Base-by-base conservation (phyloP, 2,329 filamentous ascomycete genomes). In the Arthrobotrys sphaeroides region DNA sequence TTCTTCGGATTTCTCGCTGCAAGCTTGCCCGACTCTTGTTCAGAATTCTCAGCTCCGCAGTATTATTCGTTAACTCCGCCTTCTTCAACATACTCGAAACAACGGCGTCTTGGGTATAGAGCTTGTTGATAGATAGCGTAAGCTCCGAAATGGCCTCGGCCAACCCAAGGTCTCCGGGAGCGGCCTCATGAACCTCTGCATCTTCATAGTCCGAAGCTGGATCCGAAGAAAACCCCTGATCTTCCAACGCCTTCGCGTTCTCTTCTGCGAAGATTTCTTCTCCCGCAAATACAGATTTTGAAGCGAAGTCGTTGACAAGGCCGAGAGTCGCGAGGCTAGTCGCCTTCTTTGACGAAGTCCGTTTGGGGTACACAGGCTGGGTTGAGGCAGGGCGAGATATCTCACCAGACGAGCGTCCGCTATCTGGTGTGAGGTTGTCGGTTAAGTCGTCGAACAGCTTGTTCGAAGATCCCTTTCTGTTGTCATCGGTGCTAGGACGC, bases 21-120 rank as follows among this genome's bases (percentile, higher is more conserved):
- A 99, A 84, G 82, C 95, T 99, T 31, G 93, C 90, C 82, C 95
- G 97, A 0, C 93, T 97, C 82, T 99, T 99, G 65, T 91, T 89
- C 59, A 99, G 83, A 77, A 99, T 98, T 33, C 95, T 88, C 61
- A 99, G 82, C 82, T 99, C 95, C 1, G 94, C 93, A 12, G 91
- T 93, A 81, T 99, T 99, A 82, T 99, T 99, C 1, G 95, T 99
- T 61, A 99, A 85, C 82, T 99, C 95, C 0, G 96, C 95, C 83
- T 99, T 99, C 69, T 91, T 89, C 1, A 92, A 95, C 70, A 99
- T 84, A 0, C 94, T 96, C 79, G 97, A 92, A 16, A 99, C 89
- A 16, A 99, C 92, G 1, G 91, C 90, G 79, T 97, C 93, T 82
- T 99, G 95, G 2, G 93, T 89, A 7, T 88, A 87, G 16, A 99